Percentiles rank a stretch among this genome's conserved stretches.
Evolutionary conservation across 805 yeast genomes (phyloP).

Genomic region (Ogataea zsoltii): DNA sequence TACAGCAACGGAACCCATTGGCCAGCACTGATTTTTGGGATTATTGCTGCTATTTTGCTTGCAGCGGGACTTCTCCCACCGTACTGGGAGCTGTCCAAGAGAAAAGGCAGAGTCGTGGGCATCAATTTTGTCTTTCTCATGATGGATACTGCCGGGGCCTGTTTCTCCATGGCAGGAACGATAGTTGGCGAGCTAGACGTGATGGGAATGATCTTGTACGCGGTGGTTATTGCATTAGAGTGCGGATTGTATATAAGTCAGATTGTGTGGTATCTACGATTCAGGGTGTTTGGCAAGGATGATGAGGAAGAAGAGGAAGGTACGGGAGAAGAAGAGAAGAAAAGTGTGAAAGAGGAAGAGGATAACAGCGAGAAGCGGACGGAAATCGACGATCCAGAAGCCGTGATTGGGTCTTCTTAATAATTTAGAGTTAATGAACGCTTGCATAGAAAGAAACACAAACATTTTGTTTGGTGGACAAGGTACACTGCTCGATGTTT

Average conservation of each 20-base stretch:
- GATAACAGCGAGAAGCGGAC: neutral
- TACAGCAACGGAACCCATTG: conserved; percentile 49
- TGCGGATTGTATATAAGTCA: conserved; percentile 76
- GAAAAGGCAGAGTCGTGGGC: conserved; percentile 85
- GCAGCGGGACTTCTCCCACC: conserved; percentile 87
- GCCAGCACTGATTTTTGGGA: conserved; percentile 82
- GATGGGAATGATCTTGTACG: conserved; percentile 77
- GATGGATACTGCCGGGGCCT: conserved; percentile 81
- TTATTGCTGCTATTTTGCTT: conserved; percentile 72
- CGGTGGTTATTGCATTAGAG: conserved; percentile 73
- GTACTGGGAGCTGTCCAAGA: conserved; percentile 76
- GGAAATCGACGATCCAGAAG: neutral
- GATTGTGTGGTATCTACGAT: conserved; percentile 62
- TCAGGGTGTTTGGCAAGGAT: conserved; percentile 24
- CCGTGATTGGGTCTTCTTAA: neutral
- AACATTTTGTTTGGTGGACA: neutral
- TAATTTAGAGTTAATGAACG: too few relatives aligned
- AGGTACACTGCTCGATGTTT: too few relatives aligned
- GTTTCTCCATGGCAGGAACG: conserved; percentile 63
- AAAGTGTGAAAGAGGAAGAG: neutral
- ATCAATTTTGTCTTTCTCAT: conserved; percentile 77
- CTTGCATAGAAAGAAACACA: neutral
- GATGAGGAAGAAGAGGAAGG: conserved; percentile 7
- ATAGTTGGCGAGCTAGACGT: conserved; percentile 63
- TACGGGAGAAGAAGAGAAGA: neutral